A percentile compares a stretch with the other conserved stretches of the same genome.
phyloP scores from a whole-genome alignment of 148 eudicot genomes.

The Nepenthes gracilis region DNA sequence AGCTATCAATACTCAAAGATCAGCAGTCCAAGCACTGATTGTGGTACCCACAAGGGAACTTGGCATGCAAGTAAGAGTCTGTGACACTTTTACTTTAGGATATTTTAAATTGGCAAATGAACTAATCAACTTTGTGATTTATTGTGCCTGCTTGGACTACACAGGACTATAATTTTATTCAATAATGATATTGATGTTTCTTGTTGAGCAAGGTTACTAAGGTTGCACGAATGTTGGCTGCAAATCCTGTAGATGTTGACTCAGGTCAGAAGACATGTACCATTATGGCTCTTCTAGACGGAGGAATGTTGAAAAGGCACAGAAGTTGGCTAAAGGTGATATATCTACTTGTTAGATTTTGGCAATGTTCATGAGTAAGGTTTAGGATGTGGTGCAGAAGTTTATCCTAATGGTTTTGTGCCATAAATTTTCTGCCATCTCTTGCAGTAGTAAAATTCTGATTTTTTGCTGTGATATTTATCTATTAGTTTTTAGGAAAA shows the following conservation, averaged over 20 bases:
- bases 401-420: too few relatives aligned
- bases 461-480: background rate
- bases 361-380: background rate
- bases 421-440: too few relatives aligned
- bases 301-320: constrained; percentile 86
- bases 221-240: constrained; percentile 81
- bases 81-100: background rate
- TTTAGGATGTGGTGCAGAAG: too few relatives aligned
- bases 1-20: constrained; percentile 44
- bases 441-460: too few relatives aligned
- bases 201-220: constrained; percentile 52
- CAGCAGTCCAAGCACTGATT: constrained; percentile 84
- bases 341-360: constrained; percentile 3
- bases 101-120: background rate
- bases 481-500: background rate
- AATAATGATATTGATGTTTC: constrained; percentile 14
- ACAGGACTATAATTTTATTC: background rate
- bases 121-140: background rate
- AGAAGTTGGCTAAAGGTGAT: constrained; percentile 86
- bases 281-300: constrained; percentile 95
- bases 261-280: constrained; percentile 46
- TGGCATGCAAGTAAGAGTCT: constrained; percentile 73
- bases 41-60: constrained; percentile 96
- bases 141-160: background rate
- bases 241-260: constrained; percentile 33